phyloP scores from a whole-genome alignment of 306 rosid species.

The Vigna radiata region DNA sequence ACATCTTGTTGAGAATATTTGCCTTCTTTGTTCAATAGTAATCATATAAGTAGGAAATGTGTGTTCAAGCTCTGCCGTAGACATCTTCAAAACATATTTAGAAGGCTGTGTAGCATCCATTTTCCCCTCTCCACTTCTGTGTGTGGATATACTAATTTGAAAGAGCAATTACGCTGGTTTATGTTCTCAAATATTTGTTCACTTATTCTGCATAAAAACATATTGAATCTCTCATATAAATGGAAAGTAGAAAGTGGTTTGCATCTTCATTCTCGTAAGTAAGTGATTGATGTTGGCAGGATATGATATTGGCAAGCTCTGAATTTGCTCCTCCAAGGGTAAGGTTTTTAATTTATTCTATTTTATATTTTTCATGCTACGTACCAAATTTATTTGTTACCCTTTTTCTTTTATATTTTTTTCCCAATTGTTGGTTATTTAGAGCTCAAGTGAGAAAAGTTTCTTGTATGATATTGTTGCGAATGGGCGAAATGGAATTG shows the following conservation, averaged over 20 bases:
- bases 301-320: slow-evolving; percentile 91
- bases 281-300: slow-evolving; percentile 60
- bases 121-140: not conserved
- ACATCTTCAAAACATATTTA: not conserved
- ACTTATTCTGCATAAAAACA: slow-evolving; percentile 12
- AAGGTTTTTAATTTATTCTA: slow-evolving; percentile 30
- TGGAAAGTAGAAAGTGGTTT: slow-evolving; percentile 27
- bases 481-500: slow-evolving; percentile 96
- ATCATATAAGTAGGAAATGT: not conserved
- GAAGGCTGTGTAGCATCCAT: slow-evolving; percentile 32
- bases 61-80: not conserved
- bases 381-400: slow-evolving; percentile 6
- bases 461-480: slow-evolving; percentile 97
- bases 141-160: slow-evolving; percentile 21
- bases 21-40: slow-evolving; percentile 14
- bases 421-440: slow-evolving; percentile 30
- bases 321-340: slow-evolving; percentile 69
- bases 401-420: not conserved
- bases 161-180: not conserved
- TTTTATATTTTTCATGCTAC: not conserved
- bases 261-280: slow-evolving; percentile 33
- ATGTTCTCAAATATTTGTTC: slow-evolving; percentile 25
- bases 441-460: slow-evolving; percentile 78
- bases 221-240: slow-evolving; percentile 20
- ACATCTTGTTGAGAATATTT: too few species aligned